Percentiles rank a stretch among this genome's conserved stretches.
phyloP scores from a whole-genome alignment of 2,329 filamentous ascomycete species.

The Talaromyces piceae region DNA sequence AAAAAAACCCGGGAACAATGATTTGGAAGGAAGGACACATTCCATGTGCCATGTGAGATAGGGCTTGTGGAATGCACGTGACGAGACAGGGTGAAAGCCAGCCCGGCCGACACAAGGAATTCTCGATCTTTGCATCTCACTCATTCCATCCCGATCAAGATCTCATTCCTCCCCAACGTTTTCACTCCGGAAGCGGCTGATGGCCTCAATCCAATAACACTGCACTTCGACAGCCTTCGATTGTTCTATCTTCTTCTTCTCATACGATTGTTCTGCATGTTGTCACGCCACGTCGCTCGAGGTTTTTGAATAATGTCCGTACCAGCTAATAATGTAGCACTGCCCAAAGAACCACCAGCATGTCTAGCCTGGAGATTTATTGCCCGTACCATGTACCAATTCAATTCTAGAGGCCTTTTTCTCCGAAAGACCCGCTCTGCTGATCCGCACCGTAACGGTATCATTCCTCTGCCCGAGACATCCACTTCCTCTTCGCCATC shows the following conservation, averaged over 20 bases:
- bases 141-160: background rate
- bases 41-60: background rate
- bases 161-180: background rate
- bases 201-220: background rate
- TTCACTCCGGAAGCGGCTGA: background rate
- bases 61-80: background rate
- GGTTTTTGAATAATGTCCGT: background rate
- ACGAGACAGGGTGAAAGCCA: background rate
- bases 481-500: slow-evolving; percentile 8
- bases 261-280: background rate
- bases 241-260: background rate
- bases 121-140: background rate
- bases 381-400: background rate
- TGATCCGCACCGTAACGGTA: slow-evolving; percentile 8
- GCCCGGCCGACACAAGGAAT: background rate
- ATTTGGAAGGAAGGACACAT: background rate
- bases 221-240: background rate
- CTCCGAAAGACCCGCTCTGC: background rate
- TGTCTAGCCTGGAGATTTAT: background rate
- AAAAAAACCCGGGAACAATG: background rate
- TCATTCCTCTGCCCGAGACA: slow-evolving; percentile 4
- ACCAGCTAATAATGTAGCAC: background rate
- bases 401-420: background rate
- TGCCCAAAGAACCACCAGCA: background rate
- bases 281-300: background rate